Evolutionary conservation across 208 protist species (phyloP), one percentile per base, ranked within the genome.

Genomic region (Trypanosomatidae sp.): DNA sequence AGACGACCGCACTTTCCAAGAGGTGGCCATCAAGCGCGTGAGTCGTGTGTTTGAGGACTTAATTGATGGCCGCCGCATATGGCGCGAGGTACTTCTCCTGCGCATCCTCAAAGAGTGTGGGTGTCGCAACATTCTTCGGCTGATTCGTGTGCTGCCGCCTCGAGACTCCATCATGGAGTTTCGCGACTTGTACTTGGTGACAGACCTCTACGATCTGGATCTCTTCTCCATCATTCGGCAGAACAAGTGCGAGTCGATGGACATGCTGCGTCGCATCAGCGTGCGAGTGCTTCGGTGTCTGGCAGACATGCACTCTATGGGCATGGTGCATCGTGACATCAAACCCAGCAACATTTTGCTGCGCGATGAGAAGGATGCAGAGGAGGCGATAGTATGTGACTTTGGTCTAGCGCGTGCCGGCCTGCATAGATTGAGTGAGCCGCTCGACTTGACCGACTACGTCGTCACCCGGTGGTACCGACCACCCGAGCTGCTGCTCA

Each of bases 391-490:
- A 53, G 92, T 99, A 59, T 98, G 95, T 70, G 97, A 99, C 84
- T 98, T 98, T 84, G 95, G 95, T 53, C 81, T 98, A 2, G 91
- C 95, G 39, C 77, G 95, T 5, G 93, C 85, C 0, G 94, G 92
- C 3, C 50, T 96, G 49, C 72, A 88, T 49, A 79, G 83, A 22
- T 67, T 94, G 36, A 81, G 85, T 28, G 89, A 94, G 64, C 91
- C 90, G 4, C 53, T 95, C 15, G 87, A 96, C 74, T 85, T 99
- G 72, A 99, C 98, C 12, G 97, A 99, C 77, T 99, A 99, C 79
- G 98, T 99, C 44, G 96, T 98, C 30, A 99, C 98, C 17, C 88
- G 99, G 22, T 99, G 99, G 98, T 99, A 99, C 84, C 92, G 99
- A 30, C 98, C 99, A 15, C 99, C 99, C 12, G 99, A 99, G 87